phyloP scores from a whole-genome alignment of 2,329 filamentous ascomycete species.

The Colletotrichum liaoningense region DNA sequence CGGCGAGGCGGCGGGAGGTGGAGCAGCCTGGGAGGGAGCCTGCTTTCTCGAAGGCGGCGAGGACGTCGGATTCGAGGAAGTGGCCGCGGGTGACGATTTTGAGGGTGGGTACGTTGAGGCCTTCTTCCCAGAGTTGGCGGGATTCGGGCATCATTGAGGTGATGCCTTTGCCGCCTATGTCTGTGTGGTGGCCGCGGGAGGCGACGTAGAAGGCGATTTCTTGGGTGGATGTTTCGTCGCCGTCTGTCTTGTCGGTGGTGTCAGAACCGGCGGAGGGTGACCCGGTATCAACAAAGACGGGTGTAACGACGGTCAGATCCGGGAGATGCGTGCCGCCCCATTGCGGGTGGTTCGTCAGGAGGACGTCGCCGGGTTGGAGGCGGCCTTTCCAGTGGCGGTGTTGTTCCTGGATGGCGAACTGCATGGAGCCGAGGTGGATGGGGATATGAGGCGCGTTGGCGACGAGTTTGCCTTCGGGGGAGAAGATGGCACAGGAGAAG shows the following conservation, averaged over 20 bases:
- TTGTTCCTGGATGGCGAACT: constrained; percentile 52
- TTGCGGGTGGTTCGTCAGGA: constrained; percentile 52
- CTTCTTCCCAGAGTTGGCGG: constrained; percentile 56
- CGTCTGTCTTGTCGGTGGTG: constrained; percentile 1
- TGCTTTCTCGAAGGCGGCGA: constrained; percentile 45
- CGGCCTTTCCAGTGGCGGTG: constrained; percentile 47
- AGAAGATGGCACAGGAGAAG: constrained; percentile 56
- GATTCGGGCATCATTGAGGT: constrained; percentile 55
- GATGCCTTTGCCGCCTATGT: constrained; percentile 52
- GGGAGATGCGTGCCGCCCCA: constrained; percentile 54
- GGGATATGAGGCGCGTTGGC: constrained; percentile 55
- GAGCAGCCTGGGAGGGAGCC: constrained; percentile 51
- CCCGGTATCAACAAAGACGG: constrained; percentile 44
- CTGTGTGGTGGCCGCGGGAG: constrained; percentile 52
- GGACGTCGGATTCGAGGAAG: constrained; percentile 48
- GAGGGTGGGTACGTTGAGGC: constrained; percentile 51
- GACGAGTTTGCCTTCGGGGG: constrained; percentile 52
- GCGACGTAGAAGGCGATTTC: constrained; percentile 52
- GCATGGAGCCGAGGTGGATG: constrained; percentile 55
- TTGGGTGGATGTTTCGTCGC: not conserved
- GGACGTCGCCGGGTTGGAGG: constrained; percentile 52
- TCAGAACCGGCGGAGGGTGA: not conserved
- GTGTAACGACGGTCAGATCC: constrained; percentile 54
- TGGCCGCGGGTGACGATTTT: constrained; percentile 50
- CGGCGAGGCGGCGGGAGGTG: constrained; percentile 48